phyloP scores from a whole-genome alignment of 106 monocot species.

The Amphibolis antarctica region DNA sequence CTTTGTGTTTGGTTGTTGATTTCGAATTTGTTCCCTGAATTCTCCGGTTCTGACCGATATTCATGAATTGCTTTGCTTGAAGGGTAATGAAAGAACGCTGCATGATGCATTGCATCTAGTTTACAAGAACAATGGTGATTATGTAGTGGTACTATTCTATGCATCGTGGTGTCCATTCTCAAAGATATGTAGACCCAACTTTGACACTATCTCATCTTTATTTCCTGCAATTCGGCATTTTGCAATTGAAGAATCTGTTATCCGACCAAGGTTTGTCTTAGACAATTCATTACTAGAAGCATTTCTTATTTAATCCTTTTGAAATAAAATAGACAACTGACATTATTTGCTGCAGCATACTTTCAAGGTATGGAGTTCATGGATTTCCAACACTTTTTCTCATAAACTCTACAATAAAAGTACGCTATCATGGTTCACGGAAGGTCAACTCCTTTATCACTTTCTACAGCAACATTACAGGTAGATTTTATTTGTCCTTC shows the following conservation, averaged over 20 bases:
- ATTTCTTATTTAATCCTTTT: neutral
- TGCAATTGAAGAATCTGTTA: constrained; percentile 76
- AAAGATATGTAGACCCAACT: constrained; percentile 52
- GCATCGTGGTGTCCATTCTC: constrained; percentile 98
- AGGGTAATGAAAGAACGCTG: constrained; percentile 67
- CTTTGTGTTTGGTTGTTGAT: too few species aligned
- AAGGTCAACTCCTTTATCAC: constrained; percentile 42
- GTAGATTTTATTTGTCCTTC: constrained; percentile 13
- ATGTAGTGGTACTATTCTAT: constrained; percentile 72
- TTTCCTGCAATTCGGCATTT: constrained; percentile 76
- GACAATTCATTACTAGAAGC: neutral
- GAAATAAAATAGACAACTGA: neutral
- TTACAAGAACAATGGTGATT: constrained; percentile 35
- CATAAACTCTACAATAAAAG: constrained; percentile 73
- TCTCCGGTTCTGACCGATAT: too few species aligned
- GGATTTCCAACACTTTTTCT: constrained; percentile 89
- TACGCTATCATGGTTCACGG: constrained; percentile 75
- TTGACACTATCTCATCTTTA: constrained; percentile 33
- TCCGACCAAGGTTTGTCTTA: constrained; percentile 55
- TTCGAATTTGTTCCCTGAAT: too few species aligned
- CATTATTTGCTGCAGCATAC: constrained; percentile 30
- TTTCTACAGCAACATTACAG: constrained; percentile 74
- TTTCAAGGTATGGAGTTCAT: constrained; percentile 78
- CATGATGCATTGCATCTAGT: constrained; percentile 48
- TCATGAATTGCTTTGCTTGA: neutral